Percentiles rank a stretch among this genome's conserved stretches.
Evolutionary conservation across 2,329 filamentous ascomycete genomes (phyloP).

Genomic region (Talaromyces verruculosus): DNA sequence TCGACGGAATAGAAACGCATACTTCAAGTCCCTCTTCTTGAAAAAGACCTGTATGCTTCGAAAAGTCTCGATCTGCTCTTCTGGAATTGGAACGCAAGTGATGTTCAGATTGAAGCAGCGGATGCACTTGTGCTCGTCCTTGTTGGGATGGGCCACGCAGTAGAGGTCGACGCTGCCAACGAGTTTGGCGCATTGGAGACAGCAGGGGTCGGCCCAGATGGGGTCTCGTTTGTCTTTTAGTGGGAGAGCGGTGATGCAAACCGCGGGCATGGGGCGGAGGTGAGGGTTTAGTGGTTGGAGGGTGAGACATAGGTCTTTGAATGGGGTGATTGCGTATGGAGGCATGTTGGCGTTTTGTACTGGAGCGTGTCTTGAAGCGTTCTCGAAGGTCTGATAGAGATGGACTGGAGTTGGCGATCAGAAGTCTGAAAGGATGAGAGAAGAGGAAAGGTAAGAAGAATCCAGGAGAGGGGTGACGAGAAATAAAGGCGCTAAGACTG

Average conservation of each 20-base stretch:
- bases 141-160: not conserved
- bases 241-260: not conserved
- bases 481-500: not conserved
- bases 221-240: not conserved
- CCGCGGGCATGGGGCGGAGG: not conserved
- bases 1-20: not conserved
- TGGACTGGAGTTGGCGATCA: not conserved
- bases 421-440: not conserved
- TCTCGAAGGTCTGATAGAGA: not conserved
- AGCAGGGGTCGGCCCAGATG: not conserved
- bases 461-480: not conserved
- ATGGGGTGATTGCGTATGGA: conserved; percentile 1
- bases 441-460: not conserved
- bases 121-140: not conserved
- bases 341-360: not conserved
- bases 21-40: not conserved
- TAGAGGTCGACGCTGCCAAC: not conserved
- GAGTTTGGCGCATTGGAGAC: conserved; percentile 5
- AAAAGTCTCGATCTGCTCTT: not conserved
- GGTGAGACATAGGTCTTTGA: not conserved
- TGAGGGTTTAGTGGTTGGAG: not conserved
- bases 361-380: not conserved
- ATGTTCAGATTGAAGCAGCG: conserved; percentile 5
- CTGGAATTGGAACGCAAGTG: not conserved
- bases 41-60: not conserved